These are phyloP conservation scores for Aureobasidium musti DNA, from an alignment of 2,329 filamentous ascomycete genomes.

Conservation along the genomic window DNA sequence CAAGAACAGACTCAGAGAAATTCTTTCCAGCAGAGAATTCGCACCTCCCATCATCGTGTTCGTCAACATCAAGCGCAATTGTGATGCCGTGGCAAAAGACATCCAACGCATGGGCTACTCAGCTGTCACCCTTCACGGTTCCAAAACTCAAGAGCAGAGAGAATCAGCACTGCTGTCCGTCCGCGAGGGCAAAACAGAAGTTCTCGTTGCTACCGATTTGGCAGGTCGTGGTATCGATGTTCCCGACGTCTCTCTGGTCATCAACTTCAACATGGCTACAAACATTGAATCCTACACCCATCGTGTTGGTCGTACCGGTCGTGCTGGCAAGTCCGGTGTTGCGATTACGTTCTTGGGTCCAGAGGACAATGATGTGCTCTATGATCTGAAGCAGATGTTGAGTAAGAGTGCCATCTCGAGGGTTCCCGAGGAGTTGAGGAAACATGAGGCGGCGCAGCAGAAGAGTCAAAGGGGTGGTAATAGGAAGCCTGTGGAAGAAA, in stretches of 20 bases:
- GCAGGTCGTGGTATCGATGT: slow-evolving; percentile 98
- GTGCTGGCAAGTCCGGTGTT: slow-evolving; percentile 94
- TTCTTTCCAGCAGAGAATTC: slow-evolving; percentile 78
- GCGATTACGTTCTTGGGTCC: slow-evolving; percentile 92
- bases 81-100: slow-evolving; percentile 89
- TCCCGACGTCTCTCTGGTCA: slow-evolving; percentile 84
- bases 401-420: slow-evolving; percentile 84
- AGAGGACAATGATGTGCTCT: slow-evolving; percentile 87
- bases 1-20: slow-evolving; percentile 93
- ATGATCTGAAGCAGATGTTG: slow-evolving; percentile 91
- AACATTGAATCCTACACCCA: slow-evolving; percentile 96
- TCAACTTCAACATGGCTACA: slow-evolving; percentile 98
- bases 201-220: slow-evolving; percentile 92
- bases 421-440: slow-evolving; percentile 85
- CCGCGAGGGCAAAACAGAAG: slow-evolving; percentile 75
- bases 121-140: slow-evolving; percentile 87
- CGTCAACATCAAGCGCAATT: slow-evolving; percentile 99
- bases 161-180: slow-evolving; percentile 88
- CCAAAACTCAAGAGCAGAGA: slow-evolving; percentile 96
- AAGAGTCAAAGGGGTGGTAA: slow-evolving; percentile 62
- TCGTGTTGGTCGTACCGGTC: slow-evolving; percentile 92
- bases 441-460: slow-evolving; percentile 89
- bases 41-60: slow-evolving; percentile 94
- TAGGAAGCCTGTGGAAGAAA: slow-evolving; percentile 41
- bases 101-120: slow-evolving; percentile 93